Evolutionary conservation across 768 basidiomycete species (phyloP), one percentile per base, ranked within the genome.

Genomic region (Solioccasus polychromus): DNA sequence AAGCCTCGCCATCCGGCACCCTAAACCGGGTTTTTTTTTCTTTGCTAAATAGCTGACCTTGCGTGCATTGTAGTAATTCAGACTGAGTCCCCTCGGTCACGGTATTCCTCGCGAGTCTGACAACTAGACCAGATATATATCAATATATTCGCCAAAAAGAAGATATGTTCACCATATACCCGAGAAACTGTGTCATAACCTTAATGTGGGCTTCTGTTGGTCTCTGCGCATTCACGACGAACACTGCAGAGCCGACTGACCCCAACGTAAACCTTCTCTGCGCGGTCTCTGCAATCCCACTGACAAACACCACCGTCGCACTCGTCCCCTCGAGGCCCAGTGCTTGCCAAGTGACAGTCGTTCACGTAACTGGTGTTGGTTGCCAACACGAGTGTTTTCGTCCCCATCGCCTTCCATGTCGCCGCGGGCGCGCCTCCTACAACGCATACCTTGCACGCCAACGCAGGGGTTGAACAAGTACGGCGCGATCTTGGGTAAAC

Each of bases 321-420:
- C n/a, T 26, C 3, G 0, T 1, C 12, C 48, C 50, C 5, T 28
- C 26, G 1, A 69, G 60, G 5, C 42, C 50, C 35, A 76, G 29
- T 18, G 67, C 63, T 0, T 45, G 20, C 41, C 76, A 62, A 1
- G 34, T 32, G 5, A 80, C 57, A 0, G 58, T 64, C 29, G 4
- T 60, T 49, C 22, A 67, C 57, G 31, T 77, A 71, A 31, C 77
- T 68, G 54, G 74, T 73, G 57, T 83, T 83, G 1, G 73, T 67
- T 8, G 71, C 78, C 3, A 82, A 65, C 12, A 78, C 67, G 30
- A 82, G 68, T 0, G 73, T 77, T 22, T 71, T 51, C 4, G 26
- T 20, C 1, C 62, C 68, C 2, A 71, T 48, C 2, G n/a, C n/a
- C n/a, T 62, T 68, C 81, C 81, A 82, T 22, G 76, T 54, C 5